Base-by-base conservation (phyloP, 2,329 filamentous ascomycete species). In the Diplodia seriata region DNA sequence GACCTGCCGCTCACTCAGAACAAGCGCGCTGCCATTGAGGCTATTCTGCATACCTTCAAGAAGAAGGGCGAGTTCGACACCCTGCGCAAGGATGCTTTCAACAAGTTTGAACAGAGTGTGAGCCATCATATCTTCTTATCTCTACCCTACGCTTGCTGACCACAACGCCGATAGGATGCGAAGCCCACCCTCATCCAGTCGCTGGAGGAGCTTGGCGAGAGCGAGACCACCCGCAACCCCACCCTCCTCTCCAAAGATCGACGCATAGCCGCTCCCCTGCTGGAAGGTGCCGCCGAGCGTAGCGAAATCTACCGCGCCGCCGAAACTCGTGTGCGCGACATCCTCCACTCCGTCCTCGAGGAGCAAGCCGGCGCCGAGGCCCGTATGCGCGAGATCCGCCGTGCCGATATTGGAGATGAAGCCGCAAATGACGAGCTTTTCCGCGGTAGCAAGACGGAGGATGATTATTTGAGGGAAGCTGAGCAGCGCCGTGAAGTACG, bases 21-120 rank as follows among this genome's bases (percentile, higher is more conserved):
- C n/a, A 91, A 92, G 64, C 85, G 90, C 71, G 85, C 86, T 1
- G 89, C 90, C 1, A 92, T 94, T 68, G 91, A 94, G 73, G 86
- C 85, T 18, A 85, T 94, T 26, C 87, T 91, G n/a, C 89, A 92
- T 75, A 90, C 86, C 12, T 94, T 94, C 81, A 94, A 94, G 80
- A 94, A 94, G 81, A 93, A 92, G 78, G 92, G 92, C 69, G 90
- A 91, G 68, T 95, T 94, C 75, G 92, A 95, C 78, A 82, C 85
- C 15, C 86, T 94, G 70, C 88, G 91, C 70, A 94, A 93, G 76
- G 86, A 91, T 73, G 85, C 92, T 12, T 93, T 91, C 86, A 87
- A 91, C 55, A 89, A 91, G 68, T 92, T 92, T 72, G 87, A 89
- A 74, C 85, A 86, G 36, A 89, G 88, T 72, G 90, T 92, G 85